phyloP scores from a whole-genome alignment of 2,329 filamentous ascomycete genomes.

The Mariannaea sp. region DNA sequence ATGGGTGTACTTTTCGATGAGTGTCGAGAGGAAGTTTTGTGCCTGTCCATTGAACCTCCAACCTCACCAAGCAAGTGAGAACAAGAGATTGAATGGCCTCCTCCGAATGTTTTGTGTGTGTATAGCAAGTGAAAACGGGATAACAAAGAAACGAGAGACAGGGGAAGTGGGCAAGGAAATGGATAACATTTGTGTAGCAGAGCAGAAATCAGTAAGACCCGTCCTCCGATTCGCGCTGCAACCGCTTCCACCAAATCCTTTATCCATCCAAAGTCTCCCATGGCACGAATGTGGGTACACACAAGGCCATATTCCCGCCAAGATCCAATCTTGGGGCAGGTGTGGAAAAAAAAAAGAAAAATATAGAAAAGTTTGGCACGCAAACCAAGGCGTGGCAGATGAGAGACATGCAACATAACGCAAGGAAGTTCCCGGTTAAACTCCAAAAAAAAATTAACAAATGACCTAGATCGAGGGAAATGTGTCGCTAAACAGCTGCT shows the following conservation, averaged over 20 bases:
- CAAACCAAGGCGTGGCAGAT: constrained; percentile 30
- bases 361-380: constrained; percentile 27
- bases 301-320: constrained; percentile 25
- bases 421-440: constrained; percentile 31
- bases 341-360: constrained; percentile 3
- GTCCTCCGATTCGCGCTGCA: constrained; percentile 36
- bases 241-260: constrained; percentile 29
- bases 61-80: background rate
- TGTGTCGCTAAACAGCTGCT: constrained; percentile 20
- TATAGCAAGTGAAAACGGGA: constrained; percentile 28
- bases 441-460: constrained; percentile 38
- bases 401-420: constrained; percentile 33
- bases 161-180: constrained; percentile 27
- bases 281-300: constrained; percentile 22
- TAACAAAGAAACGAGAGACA: constrained; percentile 16
- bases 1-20: constrained; percentile 19
- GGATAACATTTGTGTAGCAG: constrained; percentile 38
- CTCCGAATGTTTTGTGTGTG: constrained; percentile 29
- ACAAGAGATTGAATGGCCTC: constrained; percentile 7
- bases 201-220: constrained; percentile 39
- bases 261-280: constrained; percentile 29
- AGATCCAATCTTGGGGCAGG: constrained; percentile 25
- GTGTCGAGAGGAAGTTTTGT: constrained; percentile 13
- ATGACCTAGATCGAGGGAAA: constrained; percentile 25
- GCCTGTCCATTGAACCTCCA: constrained; percentile 10